Evolutionary conservation across 2,329 filamentous ascomycete species (phyloP), one percentile per base, ranked within the genome.

Genomic region (Talaromyces atroroseus): DNA sequence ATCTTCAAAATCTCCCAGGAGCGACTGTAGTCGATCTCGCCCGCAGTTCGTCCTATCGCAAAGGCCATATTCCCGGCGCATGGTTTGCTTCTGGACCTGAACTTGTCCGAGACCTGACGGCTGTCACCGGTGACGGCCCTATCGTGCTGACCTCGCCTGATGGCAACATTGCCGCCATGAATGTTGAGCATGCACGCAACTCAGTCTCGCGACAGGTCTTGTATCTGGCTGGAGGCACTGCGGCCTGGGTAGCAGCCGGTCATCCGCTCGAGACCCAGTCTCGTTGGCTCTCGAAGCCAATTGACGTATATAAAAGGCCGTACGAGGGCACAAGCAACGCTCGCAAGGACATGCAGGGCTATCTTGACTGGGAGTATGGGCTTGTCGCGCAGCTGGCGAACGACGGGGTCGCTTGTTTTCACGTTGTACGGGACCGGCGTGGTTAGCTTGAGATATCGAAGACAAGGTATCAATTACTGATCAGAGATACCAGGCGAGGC

Each of bases 311-410:
- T 54, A 67, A 68, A 49, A 55, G 67, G 23, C 67, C 67, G 3
- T 69, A 69, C 34, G 67, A 69, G 58, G 67, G 67, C 2, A 68
- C 65, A 2, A 63, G 60, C 23, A 68, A 68, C 18, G 62, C 63
- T 7, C 54, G 61, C 18, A 62, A 68, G 50, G 62, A 65, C 46
- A 69, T 69, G 67, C 64, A 67, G 45, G 64, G 56, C 3, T 69
- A 69, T 54, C 63, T 69, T n/a, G 67, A 68, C 48, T 69, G 67
- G 67, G 66, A 69, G 49, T 66, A 68, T 61, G 65, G 65, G n/a
- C 62, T 69, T 50, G 62, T 69, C 0, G 67, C 63, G 5, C 65
- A 67, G 20, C 32, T 59, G 56, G 68, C 46, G 21, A 71, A 68
- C 40, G 66, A 68, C 48, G 65, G 66, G 5, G 58, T 68, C 2